Evolutionary conservation across 176 grass and related monocot species (phyloP).

Genomic region (Oryza meridionalis): DNA sequence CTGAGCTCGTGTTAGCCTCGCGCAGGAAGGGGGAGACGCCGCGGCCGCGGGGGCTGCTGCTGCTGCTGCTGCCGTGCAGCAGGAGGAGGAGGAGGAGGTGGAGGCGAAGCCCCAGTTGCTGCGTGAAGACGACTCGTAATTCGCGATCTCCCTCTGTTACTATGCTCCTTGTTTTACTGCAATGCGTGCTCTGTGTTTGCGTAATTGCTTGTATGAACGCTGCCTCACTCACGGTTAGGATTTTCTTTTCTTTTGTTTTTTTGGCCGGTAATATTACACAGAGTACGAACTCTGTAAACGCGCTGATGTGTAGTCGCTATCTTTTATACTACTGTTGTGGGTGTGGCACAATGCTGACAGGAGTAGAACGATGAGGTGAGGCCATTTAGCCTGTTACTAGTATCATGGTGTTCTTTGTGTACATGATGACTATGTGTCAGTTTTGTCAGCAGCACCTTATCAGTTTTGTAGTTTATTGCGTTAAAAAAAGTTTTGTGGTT

Average conservation of each 20-base stretch:
- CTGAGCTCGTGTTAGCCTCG: constrained; percentile 32
- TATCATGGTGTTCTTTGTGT: background rate
- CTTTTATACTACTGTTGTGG: background rate
- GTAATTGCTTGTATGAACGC: constrained; percentile 22
- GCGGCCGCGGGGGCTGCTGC: constrained; percentile 5
- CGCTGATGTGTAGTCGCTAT: background rate
- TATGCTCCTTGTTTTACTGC: background rate
- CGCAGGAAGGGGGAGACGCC: constrained; percentile 36
- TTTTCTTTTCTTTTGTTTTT: background rate
- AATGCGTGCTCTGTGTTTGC: constrained; percentile 12
- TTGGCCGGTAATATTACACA: background rate
- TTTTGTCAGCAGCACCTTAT: background rate
- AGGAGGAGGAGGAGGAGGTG: constrained; percentile 15
- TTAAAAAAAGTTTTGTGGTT: background rate
- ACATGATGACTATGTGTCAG: background rate
- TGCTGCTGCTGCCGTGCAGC: background rate
- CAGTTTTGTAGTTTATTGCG: constrained; percentile 12
- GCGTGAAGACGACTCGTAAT: constrained; percentile 43
- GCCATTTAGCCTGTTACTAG: background rate
- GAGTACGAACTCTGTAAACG: constrained; percentile 25
- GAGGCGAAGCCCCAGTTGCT: constrained; percentile 30
- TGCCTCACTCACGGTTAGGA: background rate
- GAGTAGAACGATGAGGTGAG: constrained; percentile 21
- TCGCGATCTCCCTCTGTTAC: constrained; percentile 10
- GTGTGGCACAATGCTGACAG: background rate